phyloP scores from a whole-genome alignment of 2,329 filamentous ascomycete genomes.

The Exophiala sp. region DNA sequence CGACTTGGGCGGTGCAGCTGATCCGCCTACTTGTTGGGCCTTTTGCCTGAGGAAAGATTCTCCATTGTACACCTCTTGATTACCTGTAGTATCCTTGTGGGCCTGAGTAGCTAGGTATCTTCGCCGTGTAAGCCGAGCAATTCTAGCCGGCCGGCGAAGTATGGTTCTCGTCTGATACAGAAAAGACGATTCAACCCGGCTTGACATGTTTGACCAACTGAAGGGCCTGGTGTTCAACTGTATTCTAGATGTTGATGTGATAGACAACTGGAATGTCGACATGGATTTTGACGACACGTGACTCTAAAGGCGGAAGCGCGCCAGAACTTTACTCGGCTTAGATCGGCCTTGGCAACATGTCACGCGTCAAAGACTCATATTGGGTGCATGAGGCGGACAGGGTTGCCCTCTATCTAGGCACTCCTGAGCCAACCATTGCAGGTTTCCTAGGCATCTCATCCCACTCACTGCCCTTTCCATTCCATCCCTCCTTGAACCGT shows the following conservation, averaged over 20 bases:
- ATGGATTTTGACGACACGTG: conserved; percentile 9
- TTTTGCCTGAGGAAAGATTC: conserved; percentile 11
- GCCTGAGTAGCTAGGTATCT: conserved; percentile 1
- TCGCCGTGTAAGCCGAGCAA: neutral
- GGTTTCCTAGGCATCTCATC: no score
- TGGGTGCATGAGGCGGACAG: no score
- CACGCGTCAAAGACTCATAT: no score
- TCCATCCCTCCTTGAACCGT: conserved; percentile 6
- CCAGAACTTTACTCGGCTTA: neutral
- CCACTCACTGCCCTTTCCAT: neutral
- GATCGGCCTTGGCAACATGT: no score
- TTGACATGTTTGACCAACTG: conserved; percentile 8
- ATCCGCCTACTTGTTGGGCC: conserved; percentile 3
- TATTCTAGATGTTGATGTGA: no score
- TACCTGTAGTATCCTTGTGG: neutral
- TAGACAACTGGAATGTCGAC: neutral
- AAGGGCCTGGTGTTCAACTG: no score
- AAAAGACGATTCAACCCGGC: conserved; percentile 17
- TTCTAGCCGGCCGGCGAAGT: conserved; percentile 1
- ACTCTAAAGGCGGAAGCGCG: neutral
- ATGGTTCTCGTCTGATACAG: conserved; percentile 26
- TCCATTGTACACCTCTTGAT: neutral
- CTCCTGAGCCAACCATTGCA: no score
- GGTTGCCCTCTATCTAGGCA: no score
- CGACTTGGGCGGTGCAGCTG: neutral